Conservation (phyloP, 1,139 yeast species). For the Blastobotrys apis region DNA sequence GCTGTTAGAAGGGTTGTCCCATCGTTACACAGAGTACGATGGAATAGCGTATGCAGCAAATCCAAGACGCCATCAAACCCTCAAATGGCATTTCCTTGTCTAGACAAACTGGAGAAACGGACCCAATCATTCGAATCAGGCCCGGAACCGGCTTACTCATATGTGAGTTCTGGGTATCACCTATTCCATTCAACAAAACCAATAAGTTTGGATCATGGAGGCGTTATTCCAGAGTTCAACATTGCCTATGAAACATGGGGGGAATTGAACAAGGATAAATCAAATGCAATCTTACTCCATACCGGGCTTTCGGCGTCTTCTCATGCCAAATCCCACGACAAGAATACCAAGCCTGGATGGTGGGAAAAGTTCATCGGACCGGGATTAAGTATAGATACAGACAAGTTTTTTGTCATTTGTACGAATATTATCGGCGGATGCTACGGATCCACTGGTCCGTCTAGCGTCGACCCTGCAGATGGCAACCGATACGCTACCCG, state of each 20-base stretch:
- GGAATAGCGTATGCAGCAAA: no score
- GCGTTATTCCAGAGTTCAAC: conserved; percentile 64
- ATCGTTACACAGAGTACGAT: no score
- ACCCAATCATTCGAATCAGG: conserved; percentile 57
- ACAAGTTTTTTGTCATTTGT: conserved; percentile 76
- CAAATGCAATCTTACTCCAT: conserved; percentile 75
- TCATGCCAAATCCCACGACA: conserved; percentile 82
- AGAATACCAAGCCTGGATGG: conserved; percentile 80
- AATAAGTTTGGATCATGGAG: conserved; percentile 76
- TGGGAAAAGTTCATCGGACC: conserved; percentile 95
- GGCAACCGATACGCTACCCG: conserved; percentile 74
- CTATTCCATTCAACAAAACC: conserved; percentile 53
- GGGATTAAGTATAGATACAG: conserved; percentile 71
- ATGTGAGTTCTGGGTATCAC: conserved; percentile 65
- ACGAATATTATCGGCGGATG: conserved; percentile 93
- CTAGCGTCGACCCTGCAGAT: conserved; percentile 71
- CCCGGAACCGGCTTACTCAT: conserved; percentile 82
- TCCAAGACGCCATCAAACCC: conserved; percentile 43
- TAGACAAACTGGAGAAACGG: conserved; percentile 67
- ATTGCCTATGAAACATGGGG: conserved; percentile 96
- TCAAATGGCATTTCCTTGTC: conserved; percentile 76
- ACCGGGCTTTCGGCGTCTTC: conserved; percentile 93
- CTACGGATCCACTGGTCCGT: conserved; percentile 93
- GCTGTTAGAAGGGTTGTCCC: no score
- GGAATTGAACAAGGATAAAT: conserved; percentile 50